Percentiles rank a stretch among this genome's conserved stretches.
Evolutionary conservation across 805 yeast species (phyloP).

Genomic region (Wilhelminamyces savonicus): DNA sequence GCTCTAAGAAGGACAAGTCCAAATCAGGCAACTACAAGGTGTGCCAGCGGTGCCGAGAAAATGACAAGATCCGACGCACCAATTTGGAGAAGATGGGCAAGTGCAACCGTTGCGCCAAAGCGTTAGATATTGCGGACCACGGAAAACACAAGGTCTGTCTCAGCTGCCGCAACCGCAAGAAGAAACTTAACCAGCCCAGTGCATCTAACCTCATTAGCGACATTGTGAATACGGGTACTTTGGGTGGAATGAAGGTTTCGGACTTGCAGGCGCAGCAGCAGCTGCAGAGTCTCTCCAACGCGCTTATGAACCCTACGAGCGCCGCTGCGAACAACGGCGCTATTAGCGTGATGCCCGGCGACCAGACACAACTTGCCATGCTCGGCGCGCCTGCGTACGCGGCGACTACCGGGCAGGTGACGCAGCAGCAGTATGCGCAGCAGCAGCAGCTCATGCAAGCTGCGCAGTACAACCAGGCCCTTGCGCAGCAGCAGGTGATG

Average conservation of each 20-base stretch:
- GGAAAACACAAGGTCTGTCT: constrained; percentile 53
- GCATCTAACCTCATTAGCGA: background rate
- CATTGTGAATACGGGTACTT: constrained; percentile 6
- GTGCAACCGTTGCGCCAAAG: constrained; percentile 57
- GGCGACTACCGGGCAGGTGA: constrained; percentile 2
- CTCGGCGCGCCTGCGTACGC: constrained; percentile 3
- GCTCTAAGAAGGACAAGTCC: constrained; percentile 13
- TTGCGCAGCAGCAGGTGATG: constrained; percentile 3
- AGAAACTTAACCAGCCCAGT: constrained; percentile 18
- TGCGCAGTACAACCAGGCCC: constrained; percentile 1
- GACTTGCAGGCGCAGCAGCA: too few species aligned
- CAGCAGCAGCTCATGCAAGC: background rate
- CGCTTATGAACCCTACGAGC: background rate
- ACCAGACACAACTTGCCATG: constrained; percentile 1
- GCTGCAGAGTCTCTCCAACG: constrained; percentile 1
- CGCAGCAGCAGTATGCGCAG: constrained; percentile 3
- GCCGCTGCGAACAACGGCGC: constrained; percentile 1
- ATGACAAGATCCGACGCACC: constrained; percentile 52
- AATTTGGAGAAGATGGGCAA: constrained; percentile 51
- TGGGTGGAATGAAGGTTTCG: too few species aligned
- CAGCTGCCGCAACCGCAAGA: constrained; percentile 49
- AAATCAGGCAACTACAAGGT: constrained; percentile 43
- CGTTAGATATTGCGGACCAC: constrained; percentile 38
- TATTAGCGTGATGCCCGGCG: constrained; percentile 4
- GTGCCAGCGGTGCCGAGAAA: constrained; percentile 58